These are phyloP conservation scores for Aspergillus latus DNA, from an alignment of 2,329 filamentous ascomycete species.

Conservation along the genomic window DNA sequence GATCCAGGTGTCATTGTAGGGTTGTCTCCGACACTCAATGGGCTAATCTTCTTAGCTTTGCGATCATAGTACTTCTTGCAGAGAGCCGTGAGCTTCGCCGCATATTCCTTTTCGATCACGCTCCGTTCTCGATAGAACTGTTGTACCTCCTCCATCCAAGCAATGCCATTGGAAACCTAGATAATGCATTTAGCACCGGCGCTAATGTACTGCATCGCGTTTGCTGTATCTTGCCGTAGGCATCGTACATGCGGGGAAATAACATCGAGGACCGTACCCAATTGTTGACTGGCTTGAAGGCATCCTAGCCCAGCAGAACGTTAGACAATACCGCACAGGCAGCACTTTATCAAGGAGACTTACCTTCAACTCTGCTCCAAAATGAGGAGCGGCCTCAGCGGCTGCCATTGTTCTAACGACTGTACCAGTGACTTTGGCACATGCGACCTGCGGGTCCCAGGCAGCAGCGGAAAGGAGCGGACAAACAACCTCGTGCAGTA, in stretches of 20 bases:
- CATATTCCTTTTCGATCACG: constrained; percentile 95
- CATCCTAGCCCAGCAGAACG: constrained; percentile 64
- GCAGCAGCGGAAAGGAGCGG: constrained; percentile 2
- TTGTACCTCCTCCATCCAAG: constrained; percentile 95
- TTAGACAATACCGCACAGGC: constrained; percentile 22
- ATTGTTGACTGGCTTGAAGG: constrained; percentile 89
- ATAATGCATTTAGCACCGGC: constrained; percentile 16
- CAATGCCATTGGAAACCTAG: constrained; percentile 77
- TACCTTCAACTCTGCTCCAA: constrained; percentile 94
- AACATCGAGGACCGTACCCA: constrained; percentile 60
- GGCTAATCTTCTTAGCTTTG: constrained; percentile 86
- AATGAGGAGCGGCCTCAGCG: constrained; percentile 77
- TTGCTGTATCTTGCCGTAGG: constrained; percentile 5
- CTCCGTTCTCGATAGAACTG: constrained; percentile 95
- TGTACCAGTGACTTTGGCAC: constrained; percentile 22
- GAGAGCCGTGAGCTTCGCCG: constrained; percentile 77
- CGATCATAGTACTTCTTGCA: constrained; percentile 98
- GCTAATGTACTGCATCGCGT: background rate
- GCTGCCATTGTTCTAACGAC: constrained; percentile 65
- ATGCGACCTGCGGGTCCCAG: constrained; percentile 22
- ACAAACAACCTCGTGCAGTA: background rate
- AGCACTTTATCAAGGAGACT: background rate
- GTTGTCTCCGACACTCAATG: constrained; percentile 87
- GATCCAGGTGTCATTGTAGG: constrained; percentile 92
- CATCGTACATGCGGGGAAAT: constrained; percentile 15